These are phyloP conservation scores for Alternaria postmessia DNA, from an alignment of 2,329 filamentous ascomycete genomes.

Conservation along the genomic window DNA sequence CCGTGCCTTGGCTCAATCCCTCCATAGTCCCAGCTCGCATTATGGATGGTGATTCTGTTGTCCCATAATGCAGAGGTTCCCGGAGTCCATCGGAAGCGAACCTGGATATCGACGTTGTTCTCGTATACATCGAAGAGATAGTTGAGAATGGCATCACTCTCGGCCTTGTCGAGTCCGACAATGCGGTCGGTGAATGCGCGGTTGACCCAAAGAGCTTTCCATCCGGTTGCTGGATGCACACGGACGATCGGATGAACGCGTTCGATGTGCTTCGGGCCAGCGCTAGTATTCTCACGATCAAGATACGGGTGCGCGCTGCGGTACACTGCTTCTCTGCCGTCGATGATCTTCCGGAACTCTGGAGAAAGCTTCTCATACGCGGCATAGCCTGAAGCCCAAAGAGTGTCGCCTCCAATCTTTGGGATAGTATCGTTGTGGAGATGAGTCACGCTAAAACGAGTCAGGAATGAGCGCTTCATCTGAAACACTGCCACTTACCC, in stretches of 20 bases:
- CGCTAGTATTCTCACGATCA: conserved; percentile 67
- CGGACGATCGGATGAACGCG: conserved; percentile 73
- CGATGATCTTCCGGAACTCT: conserved; percentile 73
- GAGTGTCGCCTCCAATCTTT: conserved; percentile 71
- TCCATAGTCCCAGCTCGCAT: conserved; percentile 77
- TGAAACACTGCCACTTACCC: conserved; percentile 49
- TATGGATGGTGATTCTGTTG: conserved; percentile 77
- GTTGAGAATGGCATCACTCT: conserved; percentile 72
- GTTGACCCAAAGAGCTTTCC: conserved; percentile 78
- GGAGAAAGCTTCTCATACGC: conserved; percentile 78
- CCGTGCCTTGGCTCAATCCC: conserved; percentile 73
- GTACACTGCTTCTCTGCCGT: conserved; percentile 70
- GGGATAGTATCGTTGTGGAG: conserved; percentile 75
- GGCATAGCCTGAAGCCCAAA: conserved; percentile 74
- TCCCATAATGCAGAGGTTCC: conserved; percentile 75
- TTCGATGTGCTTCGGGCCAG: conserved; percentile 72
- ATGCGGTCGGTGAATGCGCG: conserved; percentile 73
- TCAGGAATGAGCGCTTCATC: conserved; percentile 1
- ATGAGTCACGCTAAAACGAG: conserved; percentile 63
- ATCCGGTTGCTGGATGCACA: conserved; percentile 75
- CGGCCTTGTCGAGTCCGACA: conserved; percentile 72
- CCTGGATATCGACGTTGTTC: conserved; percentile 74
- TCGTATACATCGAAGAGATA: conserved; percentile 76
- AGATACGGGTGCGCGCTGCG: conserved; percentile 72
- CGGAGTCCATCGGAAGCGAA: conserved; percentile 75